Conservation (phyloP, 371 early-diverging fungal species). For the Gilbertella persicaria region DNA sequence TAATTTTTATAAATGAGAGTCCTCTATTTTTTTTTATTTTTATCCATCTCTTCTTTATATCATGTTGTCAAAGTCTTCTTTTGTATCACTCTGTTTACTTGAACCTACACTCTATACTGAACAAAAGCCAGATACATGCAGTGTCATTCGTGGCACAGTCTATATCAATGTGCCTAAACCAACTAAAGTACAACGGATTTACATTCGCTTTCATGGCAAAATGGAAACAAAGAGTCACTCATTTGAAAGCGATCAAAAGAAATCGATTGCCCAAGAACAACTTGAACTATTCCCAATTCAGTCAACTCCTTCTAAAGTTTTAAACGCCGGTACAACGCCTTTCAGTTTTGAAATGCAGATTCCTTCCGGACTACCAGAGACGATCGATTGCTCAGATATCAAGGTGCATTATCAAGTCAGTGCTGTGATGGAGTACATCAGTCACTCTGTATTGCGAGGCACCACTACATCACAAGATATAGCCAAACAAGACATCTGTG, state of each 20-base stretch:
- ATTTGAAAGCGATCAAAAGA: conserved; percentile 1
- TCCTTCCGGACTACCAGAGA: conserved; percentile 18
- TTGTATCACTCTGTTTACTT: conserved; percentile 11
- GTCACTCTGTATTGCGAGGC: neutral
- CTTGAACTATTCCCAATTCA: conserved; percentile 8
- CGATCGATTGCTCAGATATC: conserved; percentile 16
- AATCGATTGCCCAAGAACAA: conserved; percentile 9
- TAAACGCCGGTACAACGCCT: conserved; percentile 13
- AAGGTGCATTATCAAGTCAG: conserved; percentile 16
- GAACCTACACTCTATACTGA: conserved; percentile 19
- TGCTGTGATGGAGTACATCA: conserved; percentile 13
- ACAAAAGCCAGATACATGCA: neutral
- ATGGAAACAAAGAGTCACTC: conserved; percentile 12
- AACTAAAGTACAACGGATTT: conserved; percentile 11
- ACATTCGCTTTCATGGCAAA: conserved; percentile 14
- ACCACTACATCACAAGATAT: neutral
- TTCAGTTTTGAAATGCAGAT: conserved; percentile 22
- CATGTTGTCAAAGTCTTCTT: conserved; percentile 19
- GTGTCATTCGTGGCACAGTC: conserved; percentile 16
- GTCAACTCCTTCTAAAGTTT: conserved; percentile 4
- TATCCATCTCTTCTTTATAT: neutral
- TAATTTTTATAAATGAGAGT: neutral
- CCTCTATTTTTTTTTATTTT: neutral
- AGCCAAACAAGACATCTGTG: conserved; percentile 1
- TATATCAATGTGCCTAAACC: conserved; percentile 12